A percentile compares a stretch with the other conserved stretches of the same genome.
phyloP scores from a whole-genome alignment of 768 basidiomycete genomes.

The Suillus subluteus region DNA sequence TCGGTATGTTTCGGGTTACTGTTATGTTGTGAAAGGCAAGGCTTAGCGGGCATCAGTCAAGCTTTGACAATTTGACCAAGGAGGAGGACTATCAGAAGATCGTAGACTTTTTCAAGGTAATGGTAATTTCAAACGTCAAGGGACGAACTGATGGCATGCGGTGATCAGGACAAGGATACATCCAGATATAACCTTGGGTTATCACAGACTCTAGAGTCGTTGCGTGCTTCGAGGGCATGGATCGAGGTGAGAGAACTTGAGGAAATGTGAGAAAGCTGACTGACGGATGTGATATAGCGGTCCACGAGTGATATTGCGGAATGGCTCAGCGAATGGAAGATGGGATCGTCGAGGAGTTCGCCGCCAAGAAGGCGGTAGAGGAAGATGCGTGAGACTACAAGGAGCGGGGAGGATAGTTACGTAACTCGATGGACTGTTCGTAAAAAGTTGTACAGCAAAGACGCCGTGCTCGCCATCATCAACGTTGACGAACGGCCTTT shows the following conservation, averaged over 20 bases:
- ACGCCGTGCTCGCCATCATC: slow-evolving; percentile 1
- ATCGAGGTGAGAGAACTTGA: slow-evolving; percentile 49
- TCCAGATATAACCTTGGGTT: slow-evolving; percentile 69
- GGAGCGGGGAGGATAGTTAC: slow-evolving; percentile 2
- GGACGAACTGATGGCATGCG: slow-evolving; percentile 15
- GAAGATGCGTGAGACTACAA: slow-evolving; percentile 2
- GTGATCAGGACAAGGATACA: slow-evolving; percentile 60
- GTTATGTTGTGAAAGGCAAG: not conserved
- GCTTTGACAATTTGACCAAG: slow-evolving; percentile 57
- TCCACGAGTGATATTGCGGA: slow-evolving; percentile 56
- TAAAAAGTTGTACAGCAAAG: slow-evolving; percentile 8
- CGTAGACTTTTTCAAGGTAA: slow-evolving; percentile 77
- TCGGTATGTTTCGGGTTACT: slow-evolving; percentile 42
- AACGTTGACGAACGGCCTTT: not conserved
- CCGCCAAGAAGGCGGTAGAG: not conserved
- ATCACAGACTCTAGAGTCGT: slow-evolving; percentile 68
- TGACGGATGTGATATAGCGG: slow-evolving; percentile 41
- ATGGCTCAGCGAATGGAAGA: slow-evolving; percentile 53
- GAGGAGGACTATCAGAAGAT: slow-evolving; percentile 66
- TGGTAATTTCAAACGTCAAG: slow-evolving; percentile 15
- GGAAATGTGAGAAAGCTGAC: slow-evolving; percentile 13
- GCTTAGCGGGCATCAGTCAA: slow-evolving; percentile 32
- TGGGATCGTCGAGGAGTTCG: not conserved
- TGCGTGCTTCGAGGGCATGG: slow-evolving; percentile 63
- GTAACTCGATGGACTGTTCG: slow-evolving; percentile 4